These are phyloP conservation scores for Rhododendron mucronatum DNA, from an alignment of 148 eudicot species.

Conservation along the genomic window DNA sequence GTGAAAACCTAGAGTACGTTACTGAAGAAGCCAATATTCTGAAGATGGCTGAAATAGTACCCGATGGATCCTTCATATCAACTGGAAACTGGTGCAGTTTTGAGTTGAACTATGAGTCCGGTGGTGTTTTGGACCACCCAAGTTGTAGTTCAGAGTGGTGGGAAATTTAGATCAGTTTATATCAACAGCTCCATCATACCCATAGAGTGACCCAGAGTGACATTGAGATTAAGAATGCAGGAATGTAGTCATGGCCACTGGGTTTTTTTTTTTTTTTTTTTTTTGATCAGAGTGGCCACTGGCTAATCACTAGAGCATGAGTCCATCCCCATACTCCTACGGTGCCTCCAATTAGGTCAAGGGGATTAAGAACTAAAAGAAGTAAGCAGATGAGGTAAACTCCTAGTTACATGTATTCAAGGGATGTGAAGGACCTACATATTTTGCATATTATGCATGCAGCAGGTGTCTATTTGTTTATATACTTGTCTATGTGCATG, in stretches of 20 bases:
- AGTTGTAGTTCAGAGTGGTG: conserved; percentile 25
- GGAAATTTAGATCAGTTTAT: conserved; percentile 21
- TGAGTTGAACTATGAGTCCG: conserved; percentile 13
- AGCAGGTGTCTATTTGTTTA: not conserved
- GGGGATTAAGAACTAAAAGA: not conserved
- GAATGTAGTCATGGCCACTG: not conserved
- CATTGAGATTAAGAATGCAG: not conserved
- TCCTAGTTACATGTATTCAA: not conserved
- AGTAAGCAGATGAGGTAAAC: not conserved
- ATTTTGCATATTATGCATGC: not conserved
- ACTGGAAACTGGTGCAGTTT: conserved; percentile 19
- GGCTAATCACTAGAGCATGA: not conserved
- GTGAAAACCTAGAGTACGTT: conserved; percentile 9
- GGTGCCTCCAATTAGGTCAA: not conserved
- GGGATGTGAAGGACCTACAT: not conserved
- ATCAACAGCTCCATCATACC: not conserved
- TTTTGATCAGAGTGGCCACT: not conserved
- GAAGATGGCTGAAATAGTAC: conserved; percentile 13
- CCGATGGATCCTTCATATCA: conserved; percentile 17
- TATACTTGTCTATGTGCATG: not conserved
- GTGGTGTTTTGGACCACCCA: conserved; percentile 18
- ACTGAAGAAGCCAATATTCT: conserved; percentile 13
- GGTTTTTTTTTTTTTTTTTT: not conserved
- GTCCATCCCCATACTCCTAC: not conserved
- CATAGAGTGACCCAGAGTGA: not conserved